A percentile compares a stretch with the other conserved stretches of the same genome.
These are phyloP conservation scores for Martiniozyma asiatica DNA, from an alignment of 1,139 yeast species.

Conservation along the genomic window DNA sequence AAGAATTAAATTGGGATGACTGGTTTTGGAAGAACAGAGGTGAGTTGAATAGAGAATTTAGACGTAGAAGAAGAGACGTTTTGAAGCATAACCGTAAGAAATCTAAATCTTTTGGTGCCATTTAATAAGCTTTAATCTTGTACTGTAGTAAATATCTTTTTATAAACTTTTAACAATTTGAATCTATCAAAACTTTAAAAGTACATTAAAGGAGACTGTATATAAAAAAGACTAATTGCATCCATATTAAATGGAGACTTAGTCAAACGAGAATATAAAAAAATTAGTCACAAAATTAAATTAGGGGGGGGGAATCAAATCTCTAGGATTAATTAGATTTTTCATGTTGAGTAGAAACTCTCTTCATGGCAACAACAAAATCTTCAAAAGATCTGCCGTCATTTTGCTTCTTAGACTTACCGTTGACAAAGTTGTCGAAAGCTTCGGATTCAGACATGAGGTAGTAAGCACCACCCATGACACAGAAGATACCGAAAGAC, in stretches of 20 bases:
- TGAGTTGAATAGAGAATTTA: constrained; percentile 64
- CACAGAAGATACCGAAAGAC: constrained; percentile 95
- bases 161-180: no score
- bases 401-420: constrained; percentile 61
- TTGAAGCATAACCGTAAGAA: constrained; percentile 42
- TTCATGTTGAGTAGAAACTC: constrained; percentile 98
- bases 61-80: constrained; percentile 65
- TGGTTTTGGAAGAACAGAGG: constrained; percentile 82
- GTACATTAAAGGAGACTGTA: no score
- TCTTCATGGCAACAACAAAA: constrained; percentile 92
- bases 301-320: no score
- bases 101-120: no score
- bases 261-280: no score
- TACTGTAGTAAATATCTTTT: no score
- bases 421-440: constrained; percentile 91
- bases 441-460: constrained; percentile 77
- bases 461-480: constrained; percentile 95
- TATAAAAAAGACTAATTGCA: no score
- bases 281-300: no score
- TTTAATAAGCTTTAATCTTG: no score
- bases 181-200: no score
- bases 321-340: constrained; percentile 35
- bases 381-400: constrained; percentile 77
- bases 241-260: no score
- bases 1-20: constrained; percentile 49